These are phyloP conservation scores for Arthonia radiata DNA, from an alignment of 495 filamentous ascomycete species.

Conservation along the genomic window DNA sequence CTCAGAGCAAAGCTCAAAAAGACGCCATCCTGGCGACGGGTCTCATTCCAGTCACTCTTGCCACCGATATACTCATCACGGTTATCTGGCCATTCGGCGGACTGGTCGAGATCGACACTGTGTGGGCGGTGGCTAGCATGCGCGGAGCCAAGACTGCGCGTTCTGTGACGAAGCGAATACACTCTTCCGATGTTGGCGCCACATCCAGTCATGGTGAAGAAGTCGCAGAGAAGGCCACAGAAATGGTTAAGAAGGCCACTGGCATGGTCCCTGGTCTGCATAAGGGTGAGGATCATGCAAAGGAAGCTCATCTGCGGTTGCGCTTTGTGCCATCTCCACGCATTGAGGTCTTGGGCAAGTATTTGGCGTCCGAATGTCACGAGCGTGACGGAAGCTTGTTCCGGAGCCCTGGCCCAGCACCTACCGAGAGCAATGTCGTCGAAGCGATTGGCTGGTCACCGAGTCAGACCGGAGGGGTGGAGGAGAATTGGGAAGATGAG, in stretches of 20 bases:
- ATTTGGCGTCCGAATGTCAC: conserved; percentile 10
- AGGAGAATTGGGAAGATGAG: conserved; percentile 17
- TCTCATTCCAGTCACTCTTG: conserved; percentile 13
- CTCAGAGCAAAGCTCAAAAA: conserved; percentile 15
- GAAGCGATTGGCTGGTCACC: conserved; percentile 18
- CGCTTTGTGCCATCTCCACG: conserved; percentile 11
- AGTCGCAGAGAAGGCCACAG: too few relatives aligned
- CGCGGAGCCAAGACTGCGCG: conserved; percentile 13
- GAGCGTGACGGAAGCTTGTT: conserved; percentile 9
- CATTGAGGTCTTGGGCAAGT: conserved; percentile 10
- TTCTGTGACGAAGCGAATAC: conserved; percentile 9
- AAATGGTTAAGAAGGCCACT: too few relatives aligned
- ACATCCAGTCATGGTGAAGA: too few relatives aligned
- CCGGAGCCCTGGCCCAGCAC: conserved; percentile 4
- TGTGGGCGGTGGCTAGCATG: conserved; percentile 15
- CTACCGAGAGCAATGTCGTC: conserved; percentile 13
- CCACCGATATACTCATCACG: conserved; percentile 14
- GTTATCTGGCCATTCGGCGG: conserved; percentile 16
- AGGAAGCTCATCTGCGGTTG: conserved; percentile 8
- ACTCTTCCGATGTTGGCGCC: too few relatives aligned
- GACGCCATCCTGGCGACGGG: conserved; percentile 16
- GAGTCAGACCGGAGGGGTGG: conserved; percentile 5
- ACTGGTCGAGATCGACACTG: conserved; percentile 12
- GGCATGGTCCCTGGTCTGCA: too few relatives aligned
- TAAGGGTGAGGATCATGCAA: too few relatives aligned